Evolutionary conservation across 108 stramenopile genomes (phyloP), one percentile per base, ranked within the genome.

Genomic region (Cylindrotheca fusiformis): DNA sequence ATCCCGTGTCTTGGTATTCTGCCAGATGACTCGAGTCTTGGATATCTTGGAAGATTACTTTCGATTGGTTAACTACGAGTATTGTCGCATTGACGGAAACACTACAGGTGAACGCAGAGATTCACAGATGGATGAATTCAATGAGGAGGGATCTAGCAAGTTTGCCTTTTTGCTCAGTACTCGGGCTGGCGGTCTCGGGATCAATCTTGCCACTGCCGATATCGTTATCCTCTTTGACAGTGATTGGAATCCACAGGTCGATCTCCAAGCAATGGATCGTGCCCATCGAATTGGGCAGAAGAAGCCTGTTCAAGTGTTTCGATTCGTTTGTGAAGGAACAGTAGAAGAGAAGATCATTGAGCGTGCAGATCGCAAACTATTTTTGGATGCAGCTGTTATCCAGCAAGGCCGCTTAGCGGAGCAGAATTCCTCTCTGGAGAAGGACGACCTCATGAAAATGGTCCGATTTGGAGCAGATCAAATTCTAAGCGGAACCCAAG

Each of bases 331-430:
- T 1, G 97, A 99, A 68, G 96, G 96, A 23, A 97, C 97, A 4
- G 97, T 99, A 12, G 98, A 97, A 75, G 98, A 99, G 72, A 98
- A 97, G 77, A 98, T 99, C 52, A 96, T 98, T 23, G 97, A 99
- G 73, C 84, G 99, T 25, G 99, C 99, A 2, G 97, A 98, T 68
- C 80, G 92, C 26, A 99, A 99, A 80, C 88, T 99, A 14, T 99
- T 97, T 74, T 81, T 99, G 32, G 99, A 99, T 68, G 98, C 99
- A 21, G 97, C 97, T 24, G 98, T 99, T 26, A 97, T 99, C 69
- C 98, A 99, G 80, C 98, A 97, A 75, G 97, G 93, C 4, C 81
- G 95, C 25, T 72, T 98, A 19, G 90, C 91, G 18, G 95, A 98
- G 63, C 87, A 96, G 65, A 78, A 96, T 75, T 70, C 82, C 21